Evolutionary conservation across 2,329 filamentous ascomycete species (phyloP), one percentile per base, ranked within the genome.

Genomic region (Colletotrichum chlorophyti): DNA sequence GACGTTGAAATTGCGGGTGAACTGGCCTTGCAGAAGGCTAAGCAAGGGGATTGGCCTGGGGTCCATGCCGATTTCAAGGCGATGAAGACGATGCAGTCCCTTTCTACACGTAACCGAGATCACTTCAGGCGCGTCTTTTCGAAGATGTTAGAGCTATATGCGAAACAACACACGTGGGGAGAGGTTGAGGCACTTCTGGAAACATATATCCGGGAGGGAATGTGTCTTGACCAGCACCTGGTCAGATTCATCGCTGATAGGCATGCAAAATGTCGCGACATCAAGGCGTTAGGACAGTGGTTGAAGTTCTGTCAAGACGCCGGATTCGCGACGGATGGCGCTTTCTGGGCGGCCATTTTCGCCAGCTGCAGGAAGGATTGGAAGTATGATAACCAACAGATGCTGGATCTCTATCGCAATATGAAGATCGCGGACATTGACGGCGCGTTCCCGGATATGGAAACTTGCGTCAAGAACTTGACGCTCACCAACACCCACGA

Each of bases 171-270:
- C 58, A 70, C 73, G 3, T 71, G 72, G 32, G 64, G 65, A 15
- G 76, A 80, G 60, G 72, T 72, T 5, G 75, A 76, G 58, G 68
- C 68, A 5, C 78, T 80, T 34, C 60, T 78, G 31, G 69, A 69
- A 45, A 61, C 58, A n/a, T 80, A 73, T 47, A 65, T 70, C 4
- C 63, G 67, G 12, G 67, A 72, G 15, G 66, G 67, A 21, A 65
- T 79, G 7, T 68, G 68, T 5, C 60, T 78, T 35, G 70, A 70
- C 60, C 67, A 63, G 9, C 69, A 71, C 50, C 65, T 75, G 57
- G 75, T 79, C 34, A 75, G 73, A 3, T 61, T 80, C 21, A 69
- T 81, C 60, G 76, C 77, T 14, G 76, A 77, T 40, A 73, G 73
- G 50, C 79, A 78, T 61, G 77, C 70, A 11, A 68, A 70, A 19